Conservation (phyloP, 495 filamentous ascomycete genomes). For the Talaromyces nanjingensis region DNA sequence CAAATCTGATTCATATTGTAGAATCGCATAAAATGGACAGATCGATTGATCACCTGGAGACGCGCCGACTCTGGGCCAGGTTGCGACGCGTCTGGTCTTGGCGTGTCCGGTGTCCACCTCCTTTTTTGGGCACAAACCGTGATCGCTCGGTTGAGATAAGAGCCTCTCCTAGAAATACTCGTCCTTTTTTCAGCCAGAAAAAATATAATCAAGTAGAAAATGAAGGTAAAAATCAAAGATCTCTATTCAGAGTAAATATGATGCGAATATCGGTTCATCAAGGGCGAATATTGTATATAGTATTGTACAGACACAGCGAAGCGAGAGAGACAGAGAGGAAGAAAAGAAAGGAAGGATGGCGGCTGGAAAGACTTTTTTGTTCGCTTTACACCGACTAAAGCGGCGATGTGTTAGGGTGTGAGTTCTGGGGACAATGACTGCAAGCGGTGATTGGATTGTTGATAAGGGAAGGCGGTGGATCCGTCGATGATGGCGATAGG, state of each 20-base stretch:
- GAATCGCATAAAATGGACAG: not conserved
- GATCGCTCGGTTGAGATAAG: not conserved
- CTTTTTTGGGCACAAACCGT: not conserved
- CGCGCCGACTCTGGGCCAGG: not conserved
- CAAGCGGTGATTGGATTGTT: slow-evolving; percentile 26
- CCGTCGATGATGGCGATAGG: slow-evolving; percentile 25
- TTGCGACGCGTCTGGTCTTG: slow-evolving; percentile 6
- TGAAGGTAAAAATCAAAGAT: not conserved
- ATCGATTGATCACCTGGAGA: not conserved
- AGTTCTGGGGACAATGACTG: slow-evolving; percentile 16
- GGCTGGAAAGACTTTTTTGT: slow-evolving; percentile 28
- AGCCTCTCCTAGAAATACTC: not conserved
- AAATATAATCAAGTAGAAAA: not conserved
- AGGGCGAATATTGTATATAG: not conserved
- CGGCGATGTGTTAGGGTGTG: slow-evolving; percentile 25
- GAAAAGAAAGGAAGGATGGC: slow-evolving; percentile 16
- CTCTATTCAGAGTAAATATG: not conserved
- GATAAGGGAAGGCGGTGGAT: slow-evolving; percentile 10
- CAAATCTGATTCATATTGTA: not conserved
- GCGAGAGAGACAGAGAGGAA: slow-evolving; percentile 21
- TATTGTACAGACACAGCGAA: not conserved
- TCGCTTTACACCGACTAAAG: slow-evolving; percentile 37
- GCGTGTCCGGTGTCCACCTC: not conserved
- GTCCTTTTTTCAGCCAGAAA: not conserved
- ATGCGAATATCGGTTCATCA: not conserved